phyloP scores from a whole-genome alignment of 2,329 filamentous ascomycete species.

The Biscogniauxia sp. region DNA sequence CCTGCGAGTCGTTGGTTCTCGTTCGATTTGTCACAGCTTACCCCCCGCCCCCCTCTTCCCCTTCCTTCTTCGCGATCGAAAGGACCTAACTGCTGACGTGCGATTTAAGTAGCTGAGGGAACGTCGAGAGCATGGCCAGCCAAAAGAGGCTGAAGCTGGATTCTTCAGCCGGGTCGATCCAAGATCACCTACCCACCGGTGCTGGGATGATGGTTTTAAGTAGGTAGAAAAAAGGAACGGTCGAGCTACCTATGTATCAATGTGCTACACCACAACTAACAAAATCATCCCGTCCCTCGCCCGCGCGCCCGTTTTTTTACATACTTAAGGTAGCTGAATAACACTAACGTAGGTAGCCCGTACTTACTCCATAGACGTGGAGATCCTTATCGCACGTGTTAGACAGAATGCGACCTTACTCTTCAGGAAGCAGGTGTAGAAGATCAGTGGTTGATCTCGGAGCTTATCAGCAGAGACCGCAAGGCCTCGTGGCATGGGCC shows the following conservation, averaged over 20 bases:
- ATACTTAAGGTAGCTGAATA: neutral
- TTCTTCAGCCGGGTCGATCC: neutral
- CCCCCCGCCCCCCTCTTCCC: too few relatives aligned
- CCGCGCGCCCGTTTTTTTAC: neutral
- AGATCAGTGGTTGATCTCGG: conserved; percentile 16
- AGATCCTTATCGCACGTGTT: conserved; percentile 17
- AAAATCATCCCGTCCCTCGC: neutral
- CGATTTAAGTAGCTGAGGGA: neutral
- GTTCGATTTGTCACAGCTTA: neutral
- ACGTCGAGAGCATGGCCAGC: neutral
- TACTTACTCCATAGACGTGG: conserved; percentile 1
- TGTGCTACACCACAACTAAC: neutral
- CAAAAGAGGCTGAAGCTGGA: neutral
- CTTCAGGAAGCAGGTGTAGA: conserved; percentile 12
- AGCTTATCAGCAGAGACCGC: conserved; percentile 8
- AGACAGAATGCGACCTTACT: conserved; percentile 15
- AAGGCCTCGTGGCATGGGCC: neutral
- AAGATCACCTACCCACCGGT: neutral
- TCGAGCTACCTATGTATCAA: neutral
- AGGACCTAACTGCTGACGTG: neutral
- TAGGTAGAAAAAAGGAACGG: too few relatives aligned
- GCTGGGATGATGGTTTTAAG: neutral
- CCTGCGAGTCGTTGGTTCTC: neutral
- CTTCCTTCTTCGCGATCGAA: neutral
- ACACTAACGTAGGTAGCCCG: neutral